Evolutionary conservation across 1,284 basidiomycete species (phyloP), one percentile per base, ranked within the genome.

Genomic region (Papiliotrema laurentii): DNA sequence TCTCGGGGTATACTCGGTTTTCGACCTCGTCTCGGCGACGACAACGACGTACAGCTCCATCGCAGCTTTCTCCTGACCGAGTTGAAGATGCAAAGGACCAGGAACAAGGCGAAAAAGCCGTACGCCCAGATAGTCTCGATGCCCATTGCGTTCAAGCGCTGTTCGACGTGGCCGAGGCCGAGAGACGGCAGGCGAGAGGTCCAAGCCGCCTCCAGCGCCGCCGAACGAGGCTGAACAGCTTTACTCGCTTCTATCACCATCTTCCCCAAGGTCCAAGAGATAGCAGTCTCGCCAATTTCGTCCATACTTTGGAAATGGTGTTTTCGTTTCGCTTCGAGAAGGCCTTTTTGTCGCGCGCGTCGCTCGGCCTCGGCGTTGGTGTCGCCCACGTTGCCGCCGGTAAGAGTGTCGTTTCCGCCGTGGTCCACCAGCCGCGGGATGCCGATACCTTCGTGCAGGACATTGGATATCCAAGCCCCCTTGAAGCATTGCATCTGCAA

Each of bases 401-500:
- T 83, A n/a, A 73, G 54, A 5, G 70, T 72, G 30, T 64, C 58
- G 51, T 69, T 86, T 1, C 89, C 90, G 5, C 82, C 86, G 2
- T 80, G 78, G 68, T 97, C 93, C 38, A 89, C 81, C 28, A 97
- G 84, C 27, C 96, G 82, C 11, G 96, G 96, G 66, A 99, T 83
- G 14, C 91, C 92, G 47, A 99, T 86, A 22, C 94, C 96, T 64
- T 97, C 89, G 65, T 98, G 94, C 4, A 99, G 76, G 22, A 99
- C 87, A 65, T 97, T 97, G 49, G 87, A 85, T 51, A 99, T 82
- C 96, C 96, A 99, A 1, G 94, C 93, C 1, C 94, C 91, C 72
- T 99, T 99, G 84, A 99, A 98, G 70, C 96, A 98, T 68, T 99
- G 96, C 86, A 94, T 89, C 75, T 94, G 83, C 53, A 98, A 75